These are phyloP conservation scores for Auriscalpium microsporum DNA, from an alignment of 768 basidiomycete genomes.

Conservation along the genomic window DNA sequence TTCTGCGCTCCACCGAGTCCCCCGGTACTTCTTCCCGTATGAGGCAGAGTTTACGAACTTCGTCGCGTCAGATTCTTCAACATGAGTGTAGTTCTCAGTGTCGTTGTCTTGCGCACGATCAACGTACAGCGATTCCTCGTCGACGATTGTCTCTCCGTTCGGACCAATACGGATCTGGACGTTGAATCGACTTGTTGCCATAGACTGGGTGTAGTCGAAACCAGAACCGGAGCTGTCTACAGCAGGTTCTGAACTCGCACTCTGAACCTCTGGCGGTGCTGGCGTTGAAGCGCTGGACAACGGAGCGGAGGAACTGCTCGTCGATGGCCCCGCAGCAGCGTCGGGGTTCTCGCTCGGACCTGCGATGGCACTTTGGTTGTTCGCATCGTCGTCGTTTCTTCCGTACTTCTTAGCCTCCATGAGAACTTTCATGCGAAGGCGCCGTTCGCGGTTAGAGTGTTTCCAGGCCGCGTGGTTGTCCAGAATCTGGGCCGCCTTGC, in stretches of 20 bases:
- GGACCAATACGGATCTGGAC: slow-evolving; percentile 84
- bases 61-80: slow-evolving; percentile 74
- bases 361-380: background rate
- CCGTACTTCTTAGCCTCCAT: slow-evolving; percentile 78
- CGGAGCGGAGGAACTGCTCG: background rate
- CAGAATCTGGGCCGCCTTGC: slow-evolving; percentile 64
- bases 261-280: background rate
- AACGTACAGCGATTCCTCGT: slow-evolving; percentile 77
- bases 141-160: slow-evolving; percentile 80
- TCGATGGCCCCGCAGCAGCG: background rate
- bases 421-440: slow-evolving; percentile 48
- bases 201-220: slow-evolving; percentile 61
- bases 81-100: slow-evolving; percentile 63
- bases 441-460: slow-evolving; percentile 54
- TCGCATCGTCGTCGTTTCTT: slow-evolving; percentile 36
- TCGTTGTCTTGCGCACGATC: slow-evolving; percentile 64
- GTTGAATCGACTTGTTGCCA: slow-evolving; percentile 65
- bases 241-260: background rate
- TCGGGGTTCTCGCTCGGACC: background rate
- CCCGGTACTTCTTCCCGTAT: slow-evolving; percentile 73
- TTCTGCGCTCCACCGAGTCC: slow-evolving; percentile 80
- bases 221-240: slow-evolving; percentile 39
- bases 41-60: slow-evolving; percentile 82
- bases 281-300: background rate
- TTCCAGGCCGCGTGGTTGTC: slow-evolving; percentile 70